These are phyloP conservation scores for Mollisiaceae sp. DNA, from an alignment of 2,329 filamentous ascomycete species.

Conservation along the genomic window DNA sequence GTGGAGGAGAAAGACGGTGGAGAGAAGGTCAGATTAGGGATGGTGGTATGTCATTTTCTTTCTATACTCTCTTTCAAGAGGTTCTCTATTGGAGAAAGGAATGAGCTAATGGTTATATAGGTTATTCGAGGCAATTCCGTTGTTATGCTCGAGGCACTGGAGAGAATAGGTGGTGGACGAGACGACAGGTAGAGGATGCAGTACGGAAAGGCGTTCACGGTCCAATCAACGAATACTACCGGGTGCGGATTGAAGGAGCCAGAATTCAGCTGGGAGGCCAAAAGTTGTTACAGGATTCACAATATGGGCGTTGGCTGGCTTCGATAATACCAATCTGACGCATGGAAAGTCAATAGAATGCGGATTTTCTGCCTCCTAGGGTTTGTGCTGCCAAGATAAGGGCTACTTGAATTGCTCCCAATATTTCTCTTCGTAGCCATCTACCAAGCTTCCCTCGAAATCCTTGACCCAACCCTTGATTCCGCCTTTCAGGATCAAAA, in stretches of 20 bases:
- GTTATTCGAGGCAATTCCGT: conserved; percentile 98
- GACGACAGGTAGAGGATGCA: conserved; percentile 45
- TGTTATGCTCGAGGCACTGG: conserved; percentile 90
- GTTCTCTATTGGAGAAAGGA: neutral
- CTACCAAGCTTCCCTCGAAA: conserved; percentile 54
- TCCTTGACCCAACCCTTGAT: conserved; percentile 60
- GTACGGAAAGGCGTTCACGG: no score
- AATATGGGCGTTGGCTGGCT: conserved; percentile 37
- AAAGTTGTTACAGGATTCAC: conserved; percentile 26
- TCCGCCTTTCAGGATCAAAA: conserved; percentile 56
- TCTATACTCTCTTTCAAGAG: neutral
- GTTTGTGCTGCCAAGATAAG: neutral
- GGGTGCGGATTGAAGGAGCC: neutral
- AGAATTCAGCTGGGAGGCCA: conserved; percentile 11
- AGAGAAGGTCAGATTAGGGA: conserved; percentile 88
- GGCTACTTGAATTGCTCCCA: conserved; percentile 41
- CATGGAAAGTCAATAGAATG: conserved; percentile 31
- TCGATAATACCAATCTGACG: conserved; percentile 35
- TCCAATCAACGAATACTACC: neutral
- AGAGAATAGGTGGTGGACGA: conserved; percentile 66
- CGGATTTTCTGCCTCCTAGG: conserved; percentile 16
- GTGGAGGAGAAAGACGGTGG: conserved; percentile 92
- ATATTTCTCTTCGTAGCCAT: conserved; percentile 53
- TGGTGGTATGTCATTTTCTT: conserved; percentile 71
- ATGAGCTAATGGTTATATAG: conserved; percentile 48